Percentiles rank a stretch among this genome's conserved stretches.
Evolutionary conservation across 768 basidiomycete species (phyloP).

Genomic region (Trametes cingulata): DNA sequence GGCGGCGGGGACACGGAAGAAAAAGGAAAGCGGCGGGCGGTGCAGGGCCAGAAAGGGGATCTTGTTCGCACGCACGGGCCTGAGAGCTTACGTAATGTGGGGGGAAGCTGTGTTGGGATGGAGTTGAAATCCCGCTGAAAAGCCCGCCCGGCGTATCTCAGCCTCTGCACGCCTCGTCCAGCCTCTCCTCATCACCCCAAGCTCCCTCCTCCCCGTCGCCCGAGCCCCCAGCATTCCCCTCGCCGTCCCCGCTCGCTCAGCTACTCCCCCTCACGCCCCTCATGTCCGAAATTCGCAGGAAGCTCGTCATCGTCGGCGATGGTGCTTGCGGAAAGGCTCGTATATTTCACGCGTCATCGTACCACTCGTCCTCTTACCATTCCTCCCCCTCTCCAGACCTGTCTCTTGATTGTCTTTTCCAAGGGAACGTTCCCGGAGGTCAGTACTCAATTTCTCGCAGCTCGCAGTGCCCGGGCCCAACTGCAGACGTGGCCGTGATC

Average conservation of each 20-base stretch:
- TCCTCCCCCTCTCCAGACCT: slow-evolving; percentile 55
- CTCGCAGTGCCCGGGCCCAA: not conserved
- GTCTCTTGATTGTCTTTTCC: slow-evolving; percentile 93
- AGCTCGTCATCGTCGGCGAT: slow-evolving; percentile 98
- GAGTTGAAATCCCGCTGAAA: slow-evolving; percentile 24
- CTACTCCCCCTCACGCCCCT: slow-evolving; percentile 10
- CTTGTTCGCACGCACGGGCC: slow-evolving; percentile 28
- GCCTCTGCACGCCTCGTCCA: slow-evolving; percentile 23
- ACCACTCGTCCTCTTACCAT: slow-evolving; percentile 15
- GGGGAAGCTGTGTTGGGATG: slow-evolving; percentile 19
- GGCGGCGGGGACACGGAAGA: not conserved
- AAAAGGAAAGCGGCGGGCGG: slow-evolving; percentile 3
- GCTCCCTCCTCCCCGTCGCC: slow-evolving; percentile 13
- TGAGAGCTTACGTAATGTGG: slow-evolving; percentile 15
- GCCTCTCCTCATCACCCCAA: slow-evolving; percentile 12
- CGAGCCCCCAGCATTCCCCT: slow-evolving; percentile 2
- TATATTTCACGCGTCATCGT: slow-evolving; percentile 7
- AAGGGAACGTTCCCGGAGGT: slow-evolving; percentile 98
- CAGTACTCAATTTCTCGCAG: slow-evolving; percentile 25
- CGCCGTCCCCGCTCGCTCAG: not conserved
- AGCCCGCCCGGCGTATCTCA: slow-evolving; percentile 29
- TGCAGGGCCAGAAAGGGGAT: not conserved
- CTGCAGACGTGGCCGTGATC: slow-evolving; percentile 18
- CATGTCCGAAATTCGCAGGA: slow-evolving; percentile 98
- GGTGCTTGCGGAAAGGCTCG: slow-evolving; percentile 93